phyloP scores from a whole-genome alignment of 306 rosid species.

The Cucumis sativus region Cucumber_9930_V3 NC_026659.2:3568501-3569000 shows the following conservation, averaged over 20 bases:
- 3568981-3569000: no score
- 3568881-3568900: no score
- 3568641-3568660: neutral
- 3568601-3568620: neutral
- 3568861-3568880: no score
- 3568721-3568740: neutral
- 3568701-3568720: neutral
- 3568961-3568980: neutral
- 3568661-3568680: neutral
- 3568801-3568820: no score
- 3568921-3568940: neutral
- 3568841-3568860: no score
- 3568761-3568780: no score
- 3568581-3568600: neutral
- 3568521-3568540: no score
- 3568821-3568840: no score
- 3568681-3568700: neutral
- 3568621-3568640: neutral
- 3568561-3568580: neutral
- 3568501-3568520: neutral
- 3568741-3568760: no score
- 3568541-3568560: neutral
- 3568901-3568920: neutral
- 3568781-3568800: no score
- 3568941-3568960: neutral